phyloP scores from a whole-genome alignment of 139 green algal species.

The Chlamydomonas applanata region DNA sequence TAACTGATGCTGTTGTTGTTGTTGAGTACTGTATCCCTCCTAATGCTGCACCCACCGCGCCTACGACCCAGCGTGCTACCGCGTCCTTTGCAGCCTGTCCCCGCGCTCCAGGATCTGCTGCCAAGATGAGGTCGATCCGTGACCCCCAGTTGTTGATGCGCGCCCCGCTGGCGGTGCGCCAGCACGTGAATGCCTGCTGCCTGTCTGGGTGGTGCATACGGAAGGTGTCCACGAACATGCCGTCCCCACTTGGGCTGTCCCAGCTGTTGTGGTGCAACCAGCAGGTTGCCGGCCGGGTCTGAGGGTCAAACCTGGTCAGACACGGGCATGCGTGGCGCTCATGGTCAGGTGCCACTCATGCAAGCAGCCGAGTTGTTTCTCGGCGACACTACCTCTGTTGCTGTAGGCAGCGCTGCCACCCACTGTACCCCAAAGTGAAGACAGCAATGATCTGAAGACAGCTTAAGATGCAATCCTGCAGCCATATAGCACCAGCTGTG shows the following conservation, averaged over 20 bases:
- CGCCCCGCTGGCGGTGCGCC: constrained; percentile 58
- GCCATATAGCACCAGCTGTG: too few relatives aligned
- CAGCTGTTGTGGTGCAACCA: background rate
- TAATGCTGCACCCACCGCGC: constrained; percentile 10
- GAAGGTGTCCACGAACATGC: constrained; percentile 53
- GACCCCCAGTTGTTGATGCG: constrained; percentile 78
- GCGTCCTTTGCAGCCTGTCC: background rate
- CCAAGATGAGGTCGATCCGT: constrained; percentile 70
- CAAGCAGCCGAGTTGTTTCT: too few relatives aligned
- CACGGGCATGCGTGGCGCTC: too few relatives aligned
- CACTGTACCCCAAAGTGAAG: too few relatives aligned
- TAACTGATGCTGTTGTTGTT: too few relatives aligned
- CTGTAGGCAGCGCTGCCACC: too few relatives aligned
- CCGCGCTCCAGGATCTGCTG: background rate
- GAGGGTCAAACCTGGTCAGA: background rate
- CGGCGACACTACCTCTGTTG: too few relatives aligned
- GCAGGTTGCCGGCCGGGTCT: background rate
- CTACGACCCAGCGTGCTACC: constrained; percentile 9
- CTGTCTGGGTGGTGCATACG: constrained; percentile 50
- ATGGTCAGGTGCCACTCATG: too few relatives aligned
- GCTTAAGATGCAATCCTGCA: too few relatives aligned
- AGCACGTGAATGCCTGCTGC: constrained; percentile 74
- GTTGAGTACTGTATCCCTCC: too few relatives aligned
- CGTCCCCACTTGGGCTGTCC: background rate
- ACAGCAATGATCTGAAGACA: too few relatives aligned